Evolutionary conservation across 1,284 basidiomycete genomes (phyloP).

Genomic region (Boletellus sp.): DNA sequence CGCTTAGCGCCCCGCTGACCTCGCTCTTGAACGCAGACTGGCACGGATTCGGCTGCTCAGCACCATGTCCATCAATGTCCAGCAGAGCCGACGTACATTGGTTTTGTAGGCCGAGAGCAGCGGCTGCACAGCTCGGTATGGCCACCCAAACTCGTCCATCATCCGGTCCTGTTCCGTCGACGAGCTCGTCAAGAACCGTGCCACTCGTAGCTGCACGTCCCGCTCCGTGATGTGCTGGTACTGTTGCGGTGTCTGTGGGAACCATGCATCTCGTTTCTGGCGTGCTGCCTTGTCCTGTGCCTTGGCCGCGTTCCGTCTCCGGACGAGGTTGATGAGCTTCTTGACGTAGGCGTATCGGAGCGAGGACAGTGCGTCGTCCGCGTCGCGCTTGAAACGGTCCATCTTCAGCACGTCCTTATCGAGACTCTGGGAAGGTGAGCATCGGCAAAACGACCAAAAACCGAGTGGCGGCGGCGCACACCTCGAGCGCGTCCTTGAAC

Average conservation of each 20-base stretch:
- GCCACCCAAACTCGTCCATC: constrained; percentile 51
- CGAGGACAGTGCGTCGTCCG: constrained; percentile 38
- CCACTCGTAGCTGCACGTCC: constrained; percentile 49
- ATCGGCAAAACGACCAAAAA: background rate
- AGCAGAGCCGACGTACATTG: constrained; percentile 36
- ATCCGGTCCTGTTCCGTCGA: constrained; percentile 43
- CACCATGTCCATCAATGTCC: no score
- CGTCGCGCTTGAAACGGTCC: constrained; percentile 23
- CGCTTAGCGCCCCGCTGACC: constrained; percentile 14
- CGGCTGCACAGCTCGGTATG: constrained; percentile 43
- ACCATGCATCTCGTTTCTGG: constrained; percentile 41
- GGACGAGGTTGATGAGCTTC: constrained; percentile 34
- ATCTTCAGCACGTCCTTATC: constrained; percentile 24
- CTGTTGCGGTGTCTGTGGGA: constrained; percentile 47
- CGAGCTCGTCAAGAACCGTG: constrained; percentile 46
- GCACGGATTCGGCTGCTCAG: no score
- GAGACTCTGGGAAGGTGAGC: constrained; percentile 21
- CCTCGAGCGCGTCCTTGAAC: constrained; percentile 28
- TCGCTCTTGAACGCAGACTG: constrained; percentile 17
- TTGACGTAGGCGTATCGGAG: constrained; percentile 44
- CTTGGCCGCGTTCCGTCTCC: constrained; percentile 28
- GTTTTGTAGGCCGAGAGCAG: constrained; percentile 38
- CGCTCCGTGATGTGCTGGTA: constrained; percentile 42
- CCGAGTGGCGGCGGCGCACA: constrained; percentile 6
- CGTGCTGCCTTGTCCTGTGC: constrained; percentile 34